Conservation (phyloP, 768 basidiomycete genomes). For the Leccinum sublutescens region DNA sequence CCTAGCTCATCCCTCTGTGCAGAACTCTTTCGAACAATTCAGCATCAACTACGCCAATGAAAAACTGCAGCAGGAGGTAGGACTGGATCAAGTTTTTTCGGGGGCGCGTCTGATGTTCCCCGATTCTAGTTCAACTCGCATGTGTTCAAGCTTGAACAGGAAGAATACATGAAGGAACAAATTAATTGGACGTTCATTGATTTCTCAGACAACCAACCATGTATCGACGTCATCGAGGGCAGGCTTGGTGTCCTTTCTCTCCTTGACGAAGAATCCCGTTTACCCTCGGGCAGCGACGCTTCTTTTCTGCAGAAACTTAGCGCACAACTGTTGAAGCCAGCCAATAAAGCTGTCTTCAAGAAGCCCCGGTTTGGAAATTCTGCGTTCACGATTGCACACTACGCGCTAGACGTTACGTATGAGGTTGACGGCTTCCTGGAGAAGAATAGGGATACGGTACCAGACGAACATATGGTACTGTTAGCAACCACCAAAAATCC, state of each 20-base stretch:
- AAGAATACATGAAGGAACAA: slow-evolving; percentile 97
- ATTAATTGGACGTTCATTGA: slow-evolving; percentile 99
- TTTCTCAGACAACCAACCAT: slow-evolving; percentile 98
- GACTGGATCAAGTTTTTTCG: slow-evolving; percentile 11
- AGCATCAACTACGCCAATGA: slow-evolving; percentile 99
- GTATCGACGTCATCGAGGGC: slow-evolving; percentile 98
- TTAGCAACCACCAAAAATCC: slow-evolving; percentile 84
- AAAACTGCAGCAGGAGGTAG: slow-evolving; percentile 94
- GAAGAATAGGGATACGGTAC: slow-evolving; percentile 98
- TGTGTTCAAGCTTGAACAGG: slow-evolving; percentile 98
- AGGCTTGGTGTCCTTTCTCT: slow-evolving; percentile 93
- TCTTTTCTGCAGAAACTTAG: slow-evolving; percentile 94
- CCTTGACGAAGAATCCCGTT: slow-evolving; percentile 95
- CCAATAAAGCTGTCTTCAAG: slow-evolving; percentile 89
- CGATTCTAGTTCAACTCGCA: slow-evolving; percentile 89
- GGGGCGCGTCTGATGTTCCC: slow-evolving; percentile 12
- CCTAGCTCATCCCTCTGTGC: slow-evolving; percentile 7
- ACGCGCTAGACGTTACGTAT: slow-evolving; percentile 97
- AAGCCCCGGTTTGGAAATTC: slow-evolving; percentile 99
- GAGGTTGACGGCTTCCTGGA: slow-evolving; percentile 98
- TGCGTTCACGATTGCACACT: slow-evolving; percentile 97
- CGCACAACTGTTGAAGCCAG: slow-evolving; percentile 78
- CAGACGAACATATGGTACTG: slow-evolving; percentile 93
- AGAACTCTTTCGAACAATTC: slow-evolving; percentile 96
- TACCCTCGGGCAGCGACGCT: slow-evolving; percentile 88